A percentile compares a stretch with the other conserved stretches of the same genome.
phyloP scores from a whole-genome alignment of 2,329 filamentous ascomycete species.

The Ceratocystis smalleyi region DNA sequence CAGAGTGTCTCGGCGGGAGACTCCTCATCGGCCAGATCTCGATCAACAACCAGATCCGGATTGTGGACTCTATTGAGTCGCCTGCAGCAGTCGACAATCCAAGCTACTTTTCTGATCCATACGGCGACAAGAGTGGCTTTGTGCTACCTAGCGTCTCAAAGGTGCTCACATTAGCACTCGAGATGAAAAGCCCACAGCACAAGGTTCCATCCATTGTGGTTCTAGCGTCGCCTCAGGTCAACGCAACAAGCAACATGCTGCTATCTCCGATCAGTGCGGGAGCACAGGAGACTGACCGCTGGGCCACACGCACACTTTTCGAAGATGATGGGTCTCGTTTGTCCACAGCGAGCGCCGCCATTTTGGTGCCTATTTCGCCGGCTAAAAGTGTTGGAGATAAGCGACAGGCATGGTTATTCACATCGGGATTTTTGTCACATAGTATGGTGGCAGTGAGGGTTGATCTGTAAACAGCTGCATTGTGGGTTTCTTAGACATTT shows the following conservation, averaged over 20 bases:
- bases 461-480: constrained; percentile 25
- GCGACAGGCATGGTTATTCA: constrained; percentile 41
- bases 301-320: constrained; percentile 36
- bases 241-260: constrained; percentile 2
- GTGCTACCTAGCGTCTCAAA: constrained; percentile 34
- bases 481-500: background rate
- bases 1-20: constrained; percentile 30
- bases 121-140: constrained; percentile 37
- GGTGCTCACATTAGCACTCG: constrained; percentile 25
- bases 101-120: constrained; percentile 40
- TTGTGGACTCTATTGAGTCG: constrained; percentile 7
- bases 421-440: constrained; percentile 38
- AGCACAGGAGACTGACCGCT: constrained; percentile 19
- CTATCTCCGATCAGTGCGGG: background rate
- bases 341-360: constrained; percentile 34
- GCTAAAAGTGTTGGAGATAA: constrained; percentile 26
- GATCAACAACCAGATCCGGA: constrained; percentile 17
- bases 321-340: constrained; percentile 40
- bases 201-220: constrained; percentile 7
- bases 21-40: constrained; percentile 24
- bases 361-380: constrained; percentile 39
- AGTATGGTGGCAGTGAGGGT: constrained; percentile 37
- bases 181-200: constrained; percentile 22
- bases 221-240: constrained; percentile 17
- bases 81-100: constrained; percentile 39